Evolutionary conservation across 2,329 filamentous ascomycete genomes (phyloP).

Genomic region (Xylariaceae sp.): DNA sequence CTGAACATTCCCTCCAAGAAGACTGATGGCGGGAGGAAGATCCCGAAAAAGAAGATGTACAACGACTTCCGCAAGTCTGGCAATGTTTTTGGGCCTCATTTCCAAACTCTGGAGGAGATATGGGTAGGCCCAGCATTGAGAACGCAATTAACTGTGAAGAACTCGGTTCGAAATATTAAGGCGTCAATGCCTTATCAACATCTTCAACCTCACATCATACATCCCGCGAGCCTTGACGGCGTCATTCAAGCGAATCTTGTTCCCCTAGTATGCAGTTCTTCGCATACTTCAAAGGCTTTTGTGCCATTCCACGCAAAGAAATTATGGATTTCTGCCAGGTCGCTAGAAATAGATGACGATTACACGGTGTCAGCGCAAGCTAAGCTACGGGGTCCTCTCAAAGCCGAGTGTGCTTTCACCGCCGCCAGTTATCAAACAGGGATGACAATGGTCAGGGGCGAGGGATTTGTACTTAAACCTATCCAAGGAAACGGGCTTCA

Average conservation of each 20-base stretch:
- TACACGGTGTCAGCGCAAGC: slow-evolving; percentile 17
- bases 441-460: slow-evolving; percentile 12
- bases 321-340: slow-evolving; percentile 24
- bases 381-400: slow-evolving; percentile 19
- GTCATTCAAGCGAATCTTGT: slow-evolving; percentile 28
- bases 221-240: slow-evolving; percentile 29
- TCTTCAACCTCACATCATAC: slow-evolving; percentile 28
- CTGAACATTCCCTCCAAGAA: background rate
- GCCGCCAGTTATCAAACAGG: slow-evolving; percentile 19
- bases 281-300: slow-evolving; percentile 9
- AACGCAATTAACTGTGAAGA: slow-evolving; percentile 19
- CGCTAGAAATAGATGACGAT: slow-evolving; percentile 13
- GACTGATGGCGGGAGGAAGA: background rate
- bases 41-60: slow-evolving; percentile 23
- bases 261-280: slow-evolving; percentile 11
- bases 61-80: slow-evolving; percentile 16
- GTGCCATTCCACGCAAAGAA: slow-evolving; percentile 25
- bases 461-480: slow-evolving; percentile 23
- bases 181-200: slow-evolving; percentile 25
- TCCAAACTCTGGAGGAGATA: slow-evolving; percentile 26
- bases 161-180: slow-evolving; percentile 10
- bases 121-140: slow-evolving; percentile 6
- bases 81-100: slow-evolving; percentile 28
- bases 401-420: slow-evolving; percentile 24
- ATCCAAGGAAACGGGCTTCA: slow-evolving; percentile 11